Evolutionary conservation across 176 grass and related monocot genomes (phyloP).

Genomic region (Rhynchospora tenuis): DNA sequence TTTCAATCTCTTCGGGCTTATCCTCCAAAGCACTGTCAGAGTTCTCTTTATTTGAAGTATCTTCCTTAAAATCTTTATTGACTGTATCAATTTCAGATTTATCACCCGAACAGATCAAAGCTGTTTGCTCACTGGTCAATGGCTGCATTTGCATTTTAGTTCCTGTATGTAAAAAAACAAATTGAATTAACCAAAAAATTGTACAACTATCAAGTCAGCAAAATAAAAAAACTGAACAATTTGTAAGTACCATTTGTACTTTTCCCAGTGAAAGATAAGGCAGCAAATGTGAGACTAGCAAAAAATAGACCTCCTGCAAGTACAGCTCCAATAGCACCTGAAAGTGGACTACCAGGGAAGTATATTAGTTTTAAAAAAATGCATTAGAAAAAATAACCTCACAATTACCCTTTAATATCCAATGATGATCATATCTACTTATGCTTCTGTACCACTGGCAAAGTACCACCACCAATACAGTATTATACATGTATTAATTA

Average conservation of each 20-base stretch:
- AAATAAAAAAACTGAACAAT: not conserved
- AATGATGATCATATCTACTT: not conserved
- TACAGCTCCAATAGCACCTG: constrained; percentile 66
- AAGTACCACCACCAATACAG: not conserved
- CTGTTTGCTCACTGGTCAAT: constrained; percentile 21
- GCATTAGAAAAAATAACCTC: not conserved
- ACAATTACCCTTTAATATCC: not conserved
- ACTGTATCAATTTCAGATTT: not conserved
- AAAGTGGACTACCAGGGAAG: constrained; percentile 53
- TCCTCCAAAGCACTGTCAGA: not conserved
- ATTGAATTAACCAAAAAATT: not conserved
- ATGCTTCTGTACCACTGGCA: not conserved
- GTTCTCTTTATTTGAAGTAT: constrained; percentile 9
- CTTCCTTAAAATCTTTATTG: constrained; percentile 17
- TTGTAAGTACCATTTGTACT: constrained; percentile 33
- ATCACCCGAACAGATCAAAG: constrained; percentile 15
- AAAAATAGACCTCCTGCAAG: constrained; percentile 71
- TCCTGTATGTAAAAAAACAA: constrained; percentile 29
- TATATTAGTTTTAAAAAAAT: constrained; percentile 35
- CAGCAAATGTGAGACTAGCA: constrained; percentile 53
- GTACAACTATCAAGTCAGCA: not conserved
- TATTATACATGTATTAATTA: not conserved
- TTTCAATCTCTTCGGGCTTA: constrained; percentile 5
- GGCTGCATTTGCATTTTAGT: constrained; percentile 34
- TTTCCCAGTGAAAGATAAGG: constrained; percentile 38